Base-by-base conservation (phyloP, 2,329 filamentous ascomycete species). In the Alternaria sp. region DNA sequence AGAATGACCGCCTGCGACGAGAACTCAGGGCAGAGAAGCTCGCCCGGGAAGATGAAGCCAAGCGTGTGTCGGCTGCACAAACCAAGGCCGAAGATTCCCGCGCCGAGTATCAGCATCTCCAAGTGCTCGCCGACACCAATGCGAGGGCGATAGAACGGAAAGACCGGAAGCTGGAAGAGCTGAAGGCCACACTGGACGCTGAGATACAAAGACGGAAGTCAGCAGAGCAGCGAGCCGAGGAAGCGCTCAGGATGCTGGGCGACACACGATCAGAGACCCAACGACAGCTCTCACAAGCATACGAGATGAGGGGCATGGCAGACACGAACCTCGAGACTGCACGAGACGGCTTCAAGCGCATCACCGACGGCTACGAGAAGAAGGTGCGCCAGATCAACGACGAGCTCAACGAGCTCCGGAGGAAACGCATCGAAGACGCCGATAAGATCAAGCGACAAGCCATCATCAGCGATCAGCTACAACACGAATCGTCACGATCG, bases 1-100 rank as follows among this genome's bases (percentile, higher is more conserved):
- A 94, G 74, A 93, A 93, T 68, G 91, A 94, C 72, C 85, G 88
- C 41, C 82, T 94, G 46, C 91, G 91, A 69, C 86, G 91, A 53
- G 91, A 94, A 64, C 71, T 83, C 43, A 78, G 77, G 32, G 76
- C 79, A 3, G 79, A 82, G 61, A 74, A 77, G 52, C 70, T 80
- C 18, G 78, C 78, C 46, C 85, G 89, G 44, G 90, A 93, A 59
- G 91, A 93, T 71, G 85, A 89, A n/a, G 87, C 87, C 67, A 87
- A 91, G 73, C 85, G 87, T 5, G 85, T 89, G 11, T 87, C 87
- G 62, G 83, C 91, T 64, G 81, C 90, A 47, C 88, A 91, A 72
- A 89, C 90, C 65, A 91, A 89, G 78, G 89, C 92, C 81, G 89
- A 91, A 60, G 85, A 88, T 44, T 83, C 89, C 67, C 81, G 88